phyloP scores from a whole-genome alignment of 306 rosid species.

The Inga oerstediana region DNA sequence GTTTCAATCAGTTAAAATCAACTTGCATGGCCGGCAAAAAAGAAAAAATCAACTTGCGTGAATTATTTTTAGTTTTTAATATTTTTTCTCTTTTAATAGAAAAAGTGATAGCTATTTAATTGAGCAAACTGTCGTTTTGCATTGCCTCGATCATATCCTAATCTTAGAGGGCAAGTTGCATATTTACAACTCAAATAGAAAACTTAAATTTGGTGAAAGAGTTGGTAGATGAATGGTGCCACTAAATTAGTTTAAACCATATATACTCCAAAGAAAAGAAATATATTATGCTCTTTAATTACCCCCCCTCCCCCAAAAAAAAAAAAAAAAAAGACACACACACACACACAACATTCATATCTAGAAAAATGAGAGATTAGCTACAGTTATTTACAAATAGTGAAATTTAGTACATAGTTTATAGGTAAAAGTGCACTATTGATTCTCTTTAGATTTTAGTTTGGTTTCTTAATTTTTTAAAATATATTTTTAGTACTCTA shows the following conservation, averaged over 20 bases:
- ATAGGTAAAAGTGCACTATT: too few species aligned
- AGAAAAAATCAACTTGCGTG: not conserved
- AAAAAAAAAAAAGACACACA: too few species aligned
- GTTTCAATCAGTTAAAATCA: not conserved
- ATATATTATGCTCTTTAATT: too few species aligned
- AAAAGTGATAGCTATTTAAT: not conserved
- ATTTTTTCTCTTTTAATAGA: not conserved
- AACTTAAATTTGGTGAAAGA: not conserved
- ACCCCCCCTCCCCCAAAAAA: too few species aligned
- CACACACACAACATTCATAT: too few species aligned
- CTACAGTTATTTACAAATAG: too few species aligned
- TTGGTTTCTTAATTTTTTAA: too few species aligned
- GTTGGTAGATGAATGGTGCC: not conserved
- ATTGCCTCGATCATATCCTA: conserved; percentile 6
- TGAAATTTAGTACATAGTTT: too few species aligned
- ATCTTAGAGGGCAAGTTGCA: not conserved
- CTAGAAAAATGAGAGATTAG: too few species aligned
- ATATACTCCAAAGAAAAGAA: too few species aligned
- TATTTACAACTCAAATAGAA: conserved; percentile 2
- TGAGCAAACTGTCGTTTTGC: not conserved
- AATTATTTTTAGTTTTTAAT: not conserved
- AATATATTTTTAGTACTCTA: too few species aligned
- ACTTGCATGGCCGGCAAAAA: not conserved
- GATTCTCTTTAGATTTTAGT: too few species aligned
- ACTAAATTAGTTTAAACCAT: not conserved